Evolutionary conservation across 768 basidiomycete genomes (phyloP).

Genomic region (Agaricus subrufescens): DNA sequence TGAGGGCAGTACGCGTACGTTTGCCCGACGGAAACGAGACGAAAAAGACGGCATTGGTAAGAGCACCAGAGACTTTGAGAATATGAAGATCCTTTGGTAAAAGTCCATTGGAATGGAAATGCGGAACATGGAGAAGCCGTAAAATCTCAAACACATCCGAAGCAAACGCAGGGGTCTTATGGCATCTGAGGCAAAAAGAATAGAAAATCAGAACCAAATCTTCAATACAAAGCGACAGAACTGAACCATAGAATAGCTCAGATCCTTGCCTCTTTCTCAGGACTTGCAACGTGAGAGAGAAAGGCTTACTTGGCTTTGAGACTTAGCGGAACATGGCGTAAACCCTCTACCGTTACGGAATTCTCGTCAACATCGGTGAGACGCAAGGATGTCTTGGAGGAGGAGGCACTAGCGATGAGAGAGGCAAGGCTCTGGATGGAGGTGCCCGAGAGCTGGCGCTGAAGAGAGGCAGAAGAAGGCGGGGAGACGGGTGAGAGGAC

Average conservation of each 20-base stretch:
- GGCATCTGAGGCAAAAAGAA: constrained; percentile 43
- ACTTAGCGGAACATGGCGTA: constrained; percentile 50
- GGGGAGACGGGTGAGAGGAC: neutral
- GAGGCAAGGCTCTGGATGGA: constrained; percentile 30
- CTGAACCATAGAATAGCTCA: constrained; percentile 24
- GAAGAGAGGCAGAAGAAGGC: constrained; percentile 12
- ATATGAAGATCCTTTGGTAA: constrained; percentile 51
- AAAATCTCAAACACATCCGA: constrained; percentile 52
- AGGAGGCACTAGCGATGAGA: constrained; percentile 24
- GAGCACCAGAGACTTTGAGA: constrained; percentile 81
- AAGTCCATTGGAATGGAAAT: constrained; percentile 50
- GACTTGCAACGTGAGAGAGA: constrained; percentile 25
- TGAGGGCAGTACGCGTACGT: constrained; percentile 61
- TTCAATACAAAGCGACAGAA: constrained; percentile 19
- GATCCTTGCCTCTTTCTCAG: constrained; percentile 20
- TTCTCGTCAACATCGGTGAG: constrained; percentile 32
- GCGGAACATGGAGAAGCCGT: constrained; percentile 47
- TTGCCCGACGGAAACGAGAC: constrained; percentile 64
- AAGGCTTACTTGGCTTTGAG: constrained; percentile 69
- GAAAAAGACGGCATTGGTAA: constrained; percentile 97
- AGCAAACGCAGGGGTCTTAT: constrained; percentile 56
- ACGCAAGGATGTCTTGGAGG: constrained; percentile 29
- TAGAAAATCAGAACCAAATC: constrained; percentile 15
- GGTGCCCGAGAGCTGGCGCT: constrained; percentile 24
- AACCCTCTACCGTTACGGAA: constrained; percentile 50